phyloP scores from a whole-genome alignment of 495 filamentous ascomycete genomes.

The Lasiosphaeriaceae sp. region DNA sequence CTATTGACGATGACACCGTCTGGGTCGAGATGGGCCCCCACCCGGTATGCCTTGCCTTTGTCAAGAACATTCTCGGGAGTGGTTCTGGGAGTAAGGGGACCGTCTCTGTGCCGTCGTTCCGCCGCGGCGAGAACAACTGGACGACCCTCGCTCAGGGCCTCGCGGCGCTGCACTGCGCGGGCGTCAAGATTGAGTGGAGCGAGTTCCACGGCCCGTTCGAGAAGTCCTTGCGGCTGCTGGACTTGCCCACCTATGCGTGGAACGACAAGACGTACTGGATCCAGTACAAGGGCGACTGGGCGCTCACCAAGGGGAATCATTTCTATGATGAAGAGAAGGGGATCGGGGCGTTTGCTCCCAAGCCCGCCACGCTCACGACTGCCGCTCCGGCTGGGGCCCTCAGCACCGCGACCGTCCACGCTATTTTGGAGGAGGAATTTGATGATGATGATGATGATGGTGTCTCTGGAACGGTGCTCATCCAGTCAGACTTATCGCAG shows the following conservation, averaged over 20 bases:
- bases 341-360: slow-evolving; percentile 35
- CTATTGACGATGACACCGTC: slow-evolving; percentile 23
- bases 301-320: slow-evolving; percentile 56
- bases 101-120: slow-evolving; percentile 3
- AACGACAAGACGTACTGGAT: slow-evolving; percentile 71
- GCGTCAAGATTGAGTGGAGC: slow-evolving; percentile 5
- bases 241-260: slow-evolving; percentile 47
- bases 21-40: slow-evolving; percentile 58
- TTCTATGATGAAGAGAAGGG: slow-evolving; percentile 45
- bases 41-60: slow-evolving; percentile 54
- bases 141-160: slow-evolving; percentile 3
- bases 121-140: slow-evolving; percentile 10
- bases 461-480: slow-evolving; percentile 16
- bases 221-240: slow-evolving; percentile 23
- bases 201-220: slow-evolving; percentile 13
- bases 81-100: not conserved
- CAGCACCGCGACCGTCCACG: slow-evolving; percentile 11
- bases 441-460: too few relatives aligned
- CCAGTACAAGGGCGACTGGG: slow-evolving; percentile 55
- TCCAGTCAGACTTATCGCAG: slow-evolving; percentile 55
- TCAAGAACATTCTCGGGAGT: slow-evolving; percentile 51
- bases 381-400: not conserved
- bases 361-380: slow-evolving; percentile 11
- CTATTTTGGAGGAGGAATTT: slow-evolving; percentile 6
- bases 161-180: slow-evolving; percentile 1